Conservation (phyloP, 495 filamentous ascomycete genomes). For the Lepidopterella palustris region DNA sequence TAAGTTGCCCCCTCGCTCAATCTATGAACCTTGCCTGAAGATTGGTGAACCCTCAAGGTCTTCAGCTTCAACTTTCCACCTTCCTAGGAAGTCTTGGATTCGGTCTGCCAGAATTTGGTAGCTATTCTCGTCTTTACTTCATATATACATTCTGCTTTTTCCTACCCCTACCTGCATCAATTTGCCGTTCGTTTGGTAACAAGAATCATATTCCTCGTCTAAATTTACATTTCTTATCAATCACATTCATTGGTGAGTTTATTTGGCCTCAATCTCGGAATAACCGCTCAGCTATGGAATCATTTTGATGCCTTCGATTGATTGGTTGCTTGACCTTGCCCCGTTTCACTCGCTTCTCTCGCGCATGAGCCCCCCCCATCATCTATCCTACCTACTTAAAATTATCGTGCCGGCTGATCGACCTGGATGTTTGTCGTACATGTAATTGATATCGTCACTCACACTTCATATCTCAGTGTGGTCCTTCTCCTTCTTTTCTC, state of each 20-base stretch:
- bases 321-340: not conserved
- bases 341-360: not conserved
- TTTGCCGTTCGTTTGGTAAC: too few species aligned
- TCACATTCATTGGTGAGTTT: too few species aligned
- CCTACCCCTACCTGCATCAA: too few species aligned
- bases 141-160: too few species aligned
- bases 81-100: not conserved
- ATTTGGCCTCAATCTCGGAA: not conserved
- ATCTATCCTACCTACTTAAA: not conserved
- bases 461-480: not conserved
- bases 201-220: too few species aligned
- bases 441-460: not conserved
- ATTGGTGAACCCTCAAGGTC: slow-evolving; percentile 3
- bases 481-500: not conserved
- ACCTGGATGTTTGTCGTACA: not conserved
- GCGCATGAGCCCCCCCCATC: not conserved
- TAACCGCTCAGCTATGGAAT: not conserved
- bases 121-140: too few species aligned
- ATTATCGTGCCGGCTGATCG: not conserved
- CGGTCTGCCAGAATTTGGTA: too few species aligned
- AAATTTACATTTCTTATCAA: too few species aligned
- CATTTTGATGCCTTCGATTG: not conserved
- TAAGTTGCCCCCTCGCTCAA: not conserved
- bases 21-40: slow-evolving; percentile 22
- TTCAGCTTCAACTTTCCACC: not conserved